phyloP scores from a whole-genome alignment of 345 rosid species.

The Zanthoxylum bungeanum region DNA sequence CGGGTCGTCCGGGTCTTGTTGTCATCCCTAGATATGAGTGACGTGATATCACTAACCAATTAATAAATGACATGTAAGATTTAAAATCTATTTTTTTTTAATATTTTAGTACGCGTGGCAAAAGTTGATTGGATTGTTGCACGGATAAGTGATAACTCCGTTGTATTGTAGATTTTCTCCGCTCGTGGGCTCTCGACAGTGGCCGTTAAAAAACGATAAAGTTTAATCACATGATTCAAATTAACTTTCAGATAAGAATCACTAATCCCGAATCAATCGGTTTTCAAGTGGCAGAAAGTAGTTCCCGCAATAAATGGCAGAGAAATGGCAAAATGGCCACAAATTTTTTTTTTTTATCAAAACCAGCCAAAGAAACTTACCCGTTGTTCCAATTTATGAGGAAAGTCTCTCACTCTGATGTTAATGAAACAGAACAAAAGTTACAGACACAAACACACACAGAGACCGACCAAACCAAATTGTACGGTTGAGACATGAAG shows the following conservation, averaged over 20 bases:
- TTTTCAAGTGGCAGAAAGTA: conserved; percentile 9
- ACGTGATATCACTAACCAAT: too few species aligned
- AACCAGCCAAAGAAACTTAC: not conserved
- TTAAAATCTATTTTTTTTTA: too few species aligned
- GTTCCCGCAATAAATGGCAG: conserved; percentile 18
- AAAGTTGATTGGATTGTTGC: too few species aligned
- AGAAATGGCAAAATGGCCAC: not conserved
- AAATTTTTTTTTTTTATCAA: too few species aligned
- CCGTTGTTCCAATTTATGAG: not conserved
- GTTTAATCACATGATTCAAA: not conserved
- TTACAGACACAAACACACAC: not conserved
- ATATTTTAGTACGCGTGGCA: too few species aligned
- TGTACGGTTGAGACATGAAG: conserved; percentile 34
- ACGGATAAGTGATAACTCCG: too few species aligned
- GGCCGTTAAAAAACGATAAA: not conserved
- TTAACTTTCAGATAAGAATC: not conserved
- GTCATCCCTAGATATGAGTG: too few species aligned
- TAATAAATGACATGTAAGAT: too few species aligned
- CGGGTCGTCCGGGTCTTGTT: too few species aligned
- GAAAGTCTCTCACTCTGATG: conserved; percentile 1
- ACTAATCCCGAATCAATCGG: conserved; percentile 10
- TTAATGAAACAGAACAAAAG: not conserved
- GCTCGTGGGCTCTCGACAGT: not conserved
- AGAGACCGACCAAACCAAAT: not conserved
- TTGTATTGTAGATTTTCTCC: too few species aligned